These are phyloP conservation scores for Pseudozyma sp. DNA, from an alignment of 1,284 basidiomycete species.

Conservation along the genomic window DNA sequence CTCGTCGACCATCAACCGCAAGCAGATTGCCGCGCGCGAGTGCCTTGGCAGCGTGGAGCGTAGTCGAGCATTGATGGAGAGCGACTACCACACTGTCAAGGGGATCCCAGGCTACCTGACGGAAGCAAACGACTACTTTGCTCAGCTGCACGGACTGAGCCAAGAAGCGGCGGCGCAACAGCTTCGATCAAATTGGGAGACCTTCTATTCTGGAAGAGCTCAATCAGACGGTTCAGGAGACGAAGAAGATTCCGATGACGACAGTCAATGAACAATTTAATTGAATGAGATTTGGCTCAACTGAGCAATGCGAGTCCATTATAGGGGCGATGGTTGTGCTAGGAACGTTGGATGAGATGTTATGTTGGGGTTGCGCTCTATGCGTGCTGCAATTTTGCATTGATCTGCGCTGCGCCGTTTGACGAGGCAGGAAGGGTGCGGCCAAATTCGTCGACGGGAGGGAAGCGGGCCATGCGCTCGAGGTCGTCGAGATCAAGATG, in stretches of 20 bases:
- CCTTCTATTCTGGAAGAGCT: conserved; percentile 17
- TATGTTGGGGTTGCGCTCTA: not conserved
- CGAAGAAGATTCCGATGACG: not conserved
- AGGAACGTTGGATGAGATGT: not conserved
- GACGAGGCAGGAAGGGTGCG: conserved; percentile 10
- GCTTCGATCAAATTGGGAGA: conserved; percentile 31
- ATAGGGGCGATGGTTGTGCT: no score
- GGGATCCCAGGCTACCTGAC: conserved; percentile 32
- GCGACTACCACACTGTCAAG: conserved; percentile 56
- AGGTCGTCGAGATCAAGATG: conserved; percentile 40
- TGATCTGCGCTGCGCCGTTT: not conserved
- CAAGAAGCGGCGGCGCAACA: conserved; percentile 22
- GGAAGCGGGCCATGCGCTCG: conserved; percentile 45
- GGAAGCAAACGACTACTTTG: conserved; percentile 36
- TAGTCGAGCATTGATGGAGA: conserved; percentile 54
- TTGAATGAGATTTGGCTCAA: not conserved
- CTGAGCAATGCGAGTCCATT: not conserved
- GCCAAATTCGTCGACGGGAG: conserved; percentile 34
- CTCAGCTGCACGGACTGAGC: conserved; percentile 15
- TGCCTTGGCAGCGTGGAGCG: conserved; percentile 47
- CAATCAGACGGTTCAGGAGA: conserved; percentile 10
- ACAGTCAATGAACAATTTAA: not conserved
- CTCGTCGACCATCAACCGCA: conserved; percentile 61
- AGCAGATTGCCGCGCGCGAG: conserved; percentile 41
- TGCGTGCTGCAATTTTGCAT: conserved; percentile 7